Conservation (phyloP, 805 yeast species). For the Myxozyma melibiosi region DNA sequence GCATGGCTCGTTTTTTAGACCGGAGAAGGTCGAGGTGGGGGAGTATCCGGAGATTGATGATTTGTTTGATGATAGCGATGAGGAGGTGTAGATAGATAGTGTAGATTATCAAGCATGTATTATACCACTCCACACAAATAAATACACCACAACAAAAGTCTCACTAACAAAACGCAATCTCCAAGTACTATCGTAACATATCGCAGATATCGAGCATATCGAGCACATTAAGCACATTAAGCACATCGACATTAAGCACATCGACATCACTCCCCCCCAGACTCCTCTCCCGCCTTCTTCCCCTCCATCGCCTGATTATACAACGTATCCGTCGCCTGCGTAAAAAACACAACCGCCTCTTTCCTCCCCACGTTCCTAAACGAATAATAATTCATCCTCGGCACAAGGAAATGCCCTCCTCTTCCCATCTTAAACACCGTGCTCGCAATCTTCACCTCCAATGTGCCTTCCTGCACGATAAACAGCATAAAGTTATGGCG, state of each 20-base stretch:
- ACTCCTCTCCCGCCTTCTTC: constrained; percentile 3
- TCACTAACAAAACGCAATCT: no score
- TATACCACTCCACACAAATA: background rate
- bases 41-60: constrained; percentile 59
- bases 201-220: no score
- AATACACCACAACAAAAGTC: constrained; percentile 11
- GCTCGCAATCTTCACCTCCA: constrained; percentile 67
- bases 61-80: constrained; percentile 49
- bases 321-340: constrained; percentile 56
- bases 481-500: constrained; percentile 72
- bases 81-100: constrained; percentile 12
- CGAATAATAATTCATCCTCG: constrained; percentile 47
- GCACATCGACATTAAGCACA: background rate
- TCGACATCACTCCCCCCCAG: constrained; percentile 1
- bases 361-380: constrained; percentile 53
- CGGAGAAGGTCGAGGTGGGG: constrained; percentile 68
- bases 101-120: background rate
- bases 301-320: constrained; percentile 14
- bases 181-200: no score
- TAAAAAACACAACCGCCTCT: constrained; percentile 69
- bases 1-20: constrained; percentile 80
- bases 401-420: constrained; percentile 82
- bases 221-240: background rate
- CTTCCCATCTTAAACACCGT: constrained; percentile 60
- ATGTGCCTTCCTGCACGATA: constrained; percentile 68